Evolutionary conservation across 2,329 filamentous ascomycete genomes (phyloP), one percentile per base, ranked within the genome.

Genomic region (Leptographium procerum): DNA sequence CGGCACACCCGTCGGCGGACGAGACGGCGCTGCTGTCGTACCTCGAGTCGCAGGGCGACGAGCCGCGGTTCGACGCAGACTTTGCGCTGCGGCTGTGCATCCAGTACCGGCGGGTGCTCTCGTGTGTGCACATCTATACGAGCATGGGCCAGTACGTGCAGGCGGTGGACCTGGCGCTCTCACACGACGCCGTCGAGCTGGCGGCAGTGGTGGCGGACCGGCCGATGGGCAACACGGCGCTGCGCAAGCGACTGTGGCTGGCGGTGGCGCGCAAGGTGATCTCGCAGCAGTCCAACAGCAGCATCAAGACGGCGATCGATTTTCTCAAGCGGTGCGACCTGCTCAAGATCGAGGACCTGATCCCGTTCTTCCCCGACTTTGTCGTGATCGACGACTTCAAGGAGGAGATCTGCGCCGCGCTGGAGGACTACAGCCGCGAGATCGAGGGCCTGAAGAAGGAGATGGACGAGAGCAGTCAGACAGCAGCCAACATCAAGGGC

Each of bases 311-410:
- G 34, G 94, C 94, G 2, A 95, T 99, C 64, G 89, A 95, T 61
- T 96, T 99, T 68, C 79, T 97, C 14, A 89, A 90, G 65, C 86
- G 90, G 11, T 96, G 92, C 69, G 91, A 96, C 61, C 79, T 97
- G 14, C 82, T 99, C 54, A 87, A 88, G 62, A 99, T 99, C 63
- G 94, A 99, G 73, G 94, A 99, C 67, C 75, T 99, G 33, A 97
- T 99, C 47, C 94, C 94, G 0, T 96, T 99, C 76, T 99, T 99
- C 73, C 94, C 94, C 0, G 94, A 99, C 70, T 99, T 99, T 69
- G 91, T 97, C 28, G 88, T 97, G 56, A 97, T 99, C 62, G 94
- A 99, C 69, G 94, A 97, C 71, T 99, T 99, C 80, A 96, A 97
- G 69, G 91, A 97, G 63, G 94, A 99, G 70, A 97, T 99, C 43